phyloP scores from a whole-genome alignment of 371 early-diverging fungal species.

The Mortierella sp. region DNA sequence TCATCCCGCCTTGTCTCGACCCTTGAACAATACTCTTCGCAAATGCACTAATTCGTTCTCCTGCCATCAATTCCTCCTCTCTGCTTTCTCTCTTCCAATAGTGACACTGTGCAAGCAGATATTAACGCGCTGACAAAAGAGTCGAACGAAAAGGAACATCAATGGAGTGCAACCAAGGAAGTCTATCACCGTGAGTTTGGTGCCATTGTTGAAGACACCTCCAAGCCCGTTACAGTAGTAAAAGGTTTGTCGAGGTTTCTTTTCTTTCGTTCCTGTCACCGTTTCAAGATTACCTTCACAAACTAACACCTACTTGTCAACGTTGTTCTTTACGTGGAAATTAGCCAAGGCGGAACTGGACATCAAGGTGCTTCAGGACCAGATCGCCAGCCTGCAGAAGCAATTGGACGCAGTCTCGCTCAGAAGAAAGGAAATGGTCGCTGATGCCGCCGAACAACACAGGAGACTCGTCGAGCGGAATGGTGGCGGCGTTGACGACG shows the following conservation, averaged over 20 bases:
- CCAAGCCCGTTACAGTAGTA: conserved; percentile 19
- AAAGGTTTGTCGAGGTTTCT: conserved; percentile 20
- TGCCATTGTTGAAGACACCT: conserved; percentile 26
- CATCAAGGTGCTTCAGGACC: conserved; percentile 40
- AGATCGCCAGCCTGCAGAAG: conserved; percentile 45
- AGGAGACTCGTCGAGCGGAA: conserved; percentile 22
- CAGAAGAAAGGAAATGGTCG: conserved; percentile 39
- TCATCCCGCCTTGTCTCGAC: too few relatives aligned
- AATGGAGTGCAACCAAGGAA: conserved; percentile 53
- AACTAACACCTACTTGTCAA: too few relatives aligned
- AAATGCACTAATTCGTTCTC: neutral
- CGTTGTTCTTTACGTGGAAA: neutral
- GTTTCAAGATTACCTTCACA: too few relatives aligned
- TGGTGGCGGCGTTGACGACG: conserved; percentile 12
- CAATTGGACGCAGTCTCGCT: conserved; percentile 47
- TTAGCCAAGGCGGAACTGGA: conserved; percentile 36
- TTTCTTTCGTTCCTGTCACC: neutral
- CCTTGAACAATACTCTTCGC: too few relatives aligned
- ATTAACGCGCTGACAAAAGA: conserved; percentile 27
- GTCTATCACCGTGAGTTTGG: conserved; percentile 53
- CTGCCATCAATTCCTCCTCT: neutral
- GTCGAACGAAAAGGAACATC: conserved; percentile 28
- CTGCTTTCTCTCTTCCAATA: neutral
- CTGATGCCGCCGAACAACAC: conserved; percentile 43
- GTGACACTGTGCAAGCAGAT: conserved; percentile 23